Evolutionary conservation across 2,329 filamentous ascomycete genomes (phyloP).

Genomic region (Fusarium mangiferae): DNA sequence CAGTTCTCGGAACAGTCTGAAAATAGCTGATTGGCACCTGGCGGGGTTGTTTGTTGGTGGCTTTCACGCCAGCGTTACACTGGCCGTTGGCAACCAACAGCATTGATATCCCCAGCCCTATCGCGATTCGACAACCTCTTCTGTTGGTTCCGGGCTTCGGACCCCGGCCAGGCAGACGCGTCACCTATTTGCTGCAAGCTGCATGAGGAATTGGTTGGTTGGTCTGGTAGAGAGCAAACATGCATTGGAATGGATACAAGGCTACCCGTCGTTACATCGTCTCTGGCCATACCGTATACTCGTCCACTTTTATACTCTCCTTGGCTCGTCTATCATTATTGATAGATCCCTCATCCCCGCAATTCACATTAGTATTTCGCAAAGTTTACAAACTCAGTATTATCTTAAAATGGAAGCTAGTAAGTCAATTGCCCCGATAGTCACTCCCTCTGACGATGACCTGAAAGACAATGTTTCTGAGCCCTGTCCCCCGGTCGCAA

Average conservation of each 20-base stretch:
- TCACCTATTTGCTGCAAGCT: neutral
- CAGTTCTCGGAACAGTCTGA: too few relatives aligned
- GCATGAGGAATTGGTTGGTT: neutral
- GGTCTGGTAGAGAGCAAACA: neutral
- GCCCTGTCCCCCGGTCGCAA: neutral
- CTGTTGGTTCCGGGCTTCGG: neutral
- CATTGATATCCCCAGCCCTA: neutral
- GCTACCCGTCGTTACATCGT: neutral
- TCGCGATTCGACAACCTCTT: neutral
- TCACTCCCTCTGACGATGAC: rapidly evolving
- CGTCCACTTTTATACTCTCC: neutral
- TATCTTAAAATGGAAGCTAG: neutral
- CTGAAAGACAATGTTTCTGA: rapidly evolving
- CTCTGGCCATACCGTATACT: neutral
- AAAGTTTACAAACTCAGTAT: rapidly evolving
- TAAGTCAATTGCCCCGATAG: rapidly evolving
- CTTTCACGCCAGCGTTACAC: neutral
- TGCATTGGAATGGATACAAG: neutral
- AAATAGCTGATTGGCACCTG: neutral
- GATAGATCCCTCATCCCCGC: too few relatives aligned
- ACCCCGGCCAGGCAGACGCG: neutral
- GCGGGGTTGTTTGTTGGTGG: neutral
- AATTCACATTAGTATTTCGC: neutral
- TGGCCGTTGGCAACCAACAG: neutral
- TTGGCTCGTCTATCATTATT: rapidly evolving